Base-by-base conservation (phyloP, 768 basidiomycete genomes). In the Boletus fagicola region DNA sequence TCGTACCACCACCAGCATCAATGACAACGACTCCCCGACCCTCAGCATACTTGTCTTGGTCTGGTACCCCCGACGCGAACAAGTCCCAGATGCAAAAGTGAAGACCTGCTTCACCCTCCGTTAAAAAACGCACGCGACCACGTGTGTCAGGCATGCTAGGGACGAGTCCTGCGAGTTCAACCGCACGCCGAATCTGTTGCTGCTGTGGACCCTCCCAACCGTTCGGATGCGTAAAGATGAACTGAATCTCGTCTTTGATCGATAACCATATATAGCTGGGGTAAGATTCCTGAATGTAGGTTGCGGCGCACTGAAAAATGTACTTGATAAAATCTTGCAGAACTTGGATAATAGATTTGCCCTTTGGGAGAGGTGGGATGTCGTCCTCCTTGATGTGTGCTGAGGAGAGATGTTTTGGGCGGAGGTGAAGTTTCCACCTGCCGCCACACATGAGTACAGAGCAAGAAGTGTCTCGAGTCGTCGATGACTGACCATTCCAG, bases 191-290 rank as follows among this genome's bases (percentile, higher is more conserved):
- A 73, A 85, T 80, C 56, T 76, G 69, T 26, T 68, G 68, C 52
- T 85, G 85, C 60, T 87, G 85, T 0, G 64, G 64, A 0, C 81
- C 80, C 54, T 80, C 84, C 85, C 85, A 86, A 0, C 82, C 84
- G 53, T 86, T 86, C 1, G 85, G 85, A 61, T 85, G 83, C 0
- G 78, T 77, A 5, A 86, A 74, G 2, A 86, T 72, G 55, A 80
- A 81, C 28, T 82, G 75, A 20, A 81, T 78, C 3, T 56, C 63
- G 15, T 72, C 56, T 55, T 77, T 69, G 18, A 83, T 57, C 0
- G 74, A 76, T 0, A 54, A 51, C 82, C 81, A 83, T 1, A 81
- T 62, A 4, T 82, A 81, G 0, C 44, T 36, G 0, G 72, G 66
- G 43, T 80, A 76, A 0, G 74, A 72, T n/a, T 81, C 78, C 18